Evolutionary conservation across 1,139 yeast species (phyloP).

Genomic region (Nakaseomyces kungkrabaensis): DNA sequence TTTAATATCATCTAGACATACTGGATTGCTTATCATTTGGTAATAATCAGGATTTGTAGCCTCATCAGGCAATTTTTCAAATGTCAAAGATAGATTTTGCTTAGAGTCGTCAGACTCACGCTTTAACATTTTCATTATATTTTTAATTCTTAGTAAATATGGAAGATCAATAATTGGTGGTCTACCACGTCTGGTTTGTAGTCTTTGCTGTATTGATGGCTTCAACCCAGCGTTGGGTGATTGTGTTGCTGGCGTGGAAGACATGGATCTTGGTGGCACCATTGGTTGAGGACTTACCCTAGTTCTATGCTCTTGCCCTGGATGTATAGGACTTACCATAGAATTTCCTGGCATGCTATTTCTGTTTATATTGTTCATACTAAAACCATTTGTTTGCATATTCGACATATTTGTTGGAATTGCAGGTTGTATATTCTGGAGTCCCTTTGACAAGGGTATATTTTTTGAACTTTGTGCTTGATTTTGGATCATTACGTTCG

Average conservation of each 20-base stretch:
- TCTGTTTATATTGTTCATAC: neutral
- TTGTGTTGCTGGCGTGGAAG: neutral
- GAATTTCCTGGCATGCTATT: neutral
- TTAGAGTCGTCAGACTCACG: conserved; percentile 53
- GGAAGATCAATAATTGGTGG: conserved; percentile 96
- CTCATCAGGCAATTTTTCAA: conserved; percentile 76
- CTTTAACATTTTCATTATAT: conserved; percentile 70
- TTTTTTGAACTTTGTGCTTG: neutral
- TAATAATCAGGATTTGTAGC: conserved; percentile 60
- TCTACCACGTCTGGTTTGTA: conserved; percentile 57
- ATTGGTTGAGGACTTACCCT: conserved; percentile 1
- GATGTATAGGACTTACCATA: neutral
- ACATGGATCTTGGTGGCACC: neutral
- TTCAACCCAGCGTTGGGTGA: neutral
- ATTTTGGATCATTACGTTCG: neutral
- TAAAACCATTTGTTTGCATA: neutral
- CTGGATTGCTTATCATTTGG: conserved; percentile 54
- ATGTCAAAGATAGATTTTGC: conserved; percentile 43
- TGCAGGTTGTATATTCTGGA: neutral
- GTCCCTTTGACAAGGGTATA: neutral
- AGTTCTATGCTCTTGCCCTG: neutral
- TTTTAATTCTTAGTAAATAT: conserved; percentile 83
- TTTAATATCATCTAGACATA: conserved; percentile 72
- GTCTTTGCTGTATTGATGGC: conserved; percentile 30
- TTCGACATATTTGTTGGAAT: neutral